A percentile compares a stretch with the other conserved stretches of the same genome.
Conservation (phyloP, 768 basidiomycete species). For the Lentinula detonsa region DNA sequence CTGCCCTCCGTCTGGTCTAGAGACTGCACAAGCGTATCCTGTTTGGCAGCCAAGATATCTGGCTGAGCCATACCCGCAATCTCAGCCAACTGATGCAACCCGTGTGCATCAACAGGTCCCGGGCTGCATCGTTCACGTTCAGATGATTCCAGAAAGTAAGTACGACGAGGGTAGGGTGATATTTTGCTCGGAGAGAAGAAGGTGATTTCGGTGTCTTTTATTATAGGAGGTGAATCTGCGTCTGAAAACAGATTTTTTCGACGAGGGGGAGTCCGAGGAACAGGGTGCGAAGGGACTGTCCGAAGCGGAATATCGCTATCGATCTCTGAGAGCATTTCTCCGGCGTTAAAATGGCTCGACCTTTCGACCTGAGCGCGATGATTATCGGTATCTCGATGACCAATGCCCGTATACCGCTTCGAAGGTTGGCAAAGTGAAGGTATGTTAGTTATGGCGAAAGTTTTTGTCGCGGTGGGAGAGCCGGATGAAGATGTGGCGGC, state of each 20-base stretch:
- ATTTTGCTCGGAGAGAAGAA: conserved; percentile 1
- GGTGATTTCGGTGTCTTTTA: background rate
- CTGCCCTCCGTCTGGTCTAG: background rate
- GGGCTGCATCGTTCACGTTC: background rate
- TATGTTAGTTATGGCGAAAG: background rate
- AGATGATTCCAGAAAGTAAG: conserved; percentile 1
- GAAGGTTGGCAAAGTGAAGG: background rate
- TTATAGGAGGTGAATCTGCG: background rate
- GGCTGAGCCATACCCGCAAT: background rate
- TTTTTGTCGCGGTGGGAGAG: background rate
- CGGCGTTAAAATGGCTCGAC: background rate
- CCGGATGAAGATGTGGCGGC: background rate
- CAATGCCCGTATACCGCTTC: background rate
- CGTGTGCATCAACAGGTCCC: background rate
- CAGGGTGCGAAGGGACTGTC: background rate
- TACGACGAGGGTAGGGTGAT: conserved; percentile 1
- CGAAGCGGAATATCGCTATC: background rate
- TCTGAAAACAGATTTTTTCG: background rate
- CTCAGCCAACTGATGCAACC: background rate
- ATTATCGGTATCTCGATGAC: background rate
- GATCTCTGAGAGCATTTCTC: background rate
- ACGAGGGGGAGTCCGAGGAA: background rate
- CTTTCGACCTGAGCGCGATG: background rate
- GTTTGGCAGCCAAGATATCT: background rate
- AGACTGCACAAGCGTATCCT: background rate